A percentile compares a stretch with the other conserved stretches of the same genome.
Conservation (phyloP, 2,329 filamentous ascomycete species). For the Colletotrichum euphorbiae region DNA sequence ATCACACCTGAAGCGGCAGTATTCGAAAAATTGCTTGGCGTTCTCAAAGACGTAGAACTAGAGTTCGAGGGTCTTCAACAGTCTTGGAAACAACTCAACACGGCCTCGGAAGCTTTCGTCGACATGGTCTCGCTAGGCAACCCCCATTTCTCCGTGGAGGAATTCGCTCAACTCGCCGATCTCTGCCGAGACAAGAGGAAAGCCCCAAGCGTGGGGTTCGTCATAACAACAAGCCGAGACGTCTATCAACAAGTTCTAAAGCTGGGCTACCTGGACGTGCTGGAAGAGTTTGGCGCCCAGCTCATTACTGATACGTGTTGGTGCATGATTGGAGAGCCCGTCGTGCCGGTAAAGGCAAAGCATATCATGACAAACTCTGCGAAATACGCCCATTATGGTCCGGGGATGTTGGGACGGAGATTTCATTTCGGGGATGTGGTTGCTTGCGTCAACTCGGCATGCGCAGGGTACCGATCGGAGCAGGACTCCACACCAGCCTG, state of each 20-base stretch:
- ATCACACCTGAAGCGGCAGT: conserved; percentile 52
- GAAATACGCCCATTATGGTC: conserved; percentile 59
- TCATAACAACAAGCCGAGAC: conserved; percentile 35
- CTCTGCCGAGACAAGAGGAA: conserved; percentile 47
- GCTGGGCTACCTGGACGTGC: conserved; percentile 45
- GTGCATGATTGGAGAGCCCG: conserved; percentile 58
- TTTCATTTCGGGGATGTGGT: conserved; percentile 45
- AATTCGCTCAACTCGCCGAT: conserved; percentile 48
- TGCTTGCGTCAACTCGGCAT: conserved; percentile 43
- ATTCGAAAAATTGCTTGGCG: background rate
- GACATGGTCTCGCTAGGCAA: conserved; percentile 57
- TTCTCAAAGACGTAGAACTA: background rate
- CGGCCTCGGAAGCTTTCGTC: conserved; percentile 39
- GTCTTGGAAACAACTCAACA: conserved; percentile 1
- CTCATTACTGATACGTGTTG: conserved; percentile 53
- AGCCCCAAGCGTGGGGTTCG: conserved; percentile 26
- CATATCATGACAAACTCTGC: conserved; percentile 58
- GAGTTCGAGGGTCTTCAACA: background rate
- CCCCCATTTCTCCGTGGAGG: conserved; percentile 56
- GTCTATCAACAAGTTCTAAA: conserved; percentile 34
- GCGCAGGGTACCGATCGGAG: background rate
- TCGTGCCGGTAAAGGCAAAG: conserved; percentile 45
- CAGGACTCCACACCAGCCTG: background rate
- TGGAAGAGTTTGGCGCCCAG: conserved; percentile 52
- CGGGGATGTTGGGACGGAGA: conserved; percentile 41